Evolutionary conservation across 495 filamentous ascomycete genomes (phyloP), one percentile per base, ranked within the genome.

Genomic region (Penicillium steckii): DNA sequence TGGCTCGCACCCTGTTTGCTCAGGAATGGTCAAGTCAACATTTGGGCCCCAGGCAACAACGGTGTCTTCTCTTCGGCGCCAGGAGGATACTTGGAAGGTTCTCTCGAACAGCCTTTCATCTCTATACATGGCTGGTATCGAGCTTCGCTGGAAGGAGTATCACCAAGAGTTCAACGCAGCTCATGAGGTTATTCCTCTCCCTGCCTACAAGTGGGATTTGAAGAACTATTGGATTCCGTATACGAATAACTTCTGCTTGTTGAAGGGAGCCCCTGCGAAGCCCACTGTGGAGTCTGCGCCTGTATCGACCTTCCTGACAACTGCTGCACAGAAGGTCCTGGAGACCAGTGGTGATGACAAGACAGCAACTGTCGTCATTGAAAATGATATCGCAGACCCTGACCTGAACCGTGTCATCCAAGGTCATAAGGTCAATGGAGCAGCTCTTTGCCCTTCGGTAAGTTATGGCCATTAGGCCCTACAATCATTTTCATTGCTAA

Each of bases 171-270:
- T 89, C 61, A 66, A 66, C 38, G 56, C 73, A 8, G 79, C 73
- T 15, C 81, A 83, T 32, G 75, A 80, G 26, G 76, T 91, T 10
- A 68, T 94, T 1, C 70, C 80, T 13, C 78, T 94, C 3, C 90
- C 90, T 15, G 68, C 80, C 3, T 95, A 95, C 61, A 81, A 80
- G 8, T 95, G 85, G 72, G 87, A 94, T 51, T 68, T 84, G 26
- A 92, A 91, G 75, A 85, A 87, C 57, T 90, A 91, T 67, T 94
- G 90, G 90, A 80, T 92, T 18, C 76, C 85, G 10, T 92, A 92
- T 66, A 77, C 74, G 12, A 84, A 87, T 50, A 72, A 81, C 55
- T 82, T 76, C 66, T 77, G 63, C 25, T 60, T 82, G 19, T 56
- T 59, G 8, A 80, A 79, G 55, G 75, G 75, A 33, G 68, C 74